Base-by-base conservation (phyloP, 2,329 filamentous ascomycete genomes). In the Fusarium sp. region DNA sequence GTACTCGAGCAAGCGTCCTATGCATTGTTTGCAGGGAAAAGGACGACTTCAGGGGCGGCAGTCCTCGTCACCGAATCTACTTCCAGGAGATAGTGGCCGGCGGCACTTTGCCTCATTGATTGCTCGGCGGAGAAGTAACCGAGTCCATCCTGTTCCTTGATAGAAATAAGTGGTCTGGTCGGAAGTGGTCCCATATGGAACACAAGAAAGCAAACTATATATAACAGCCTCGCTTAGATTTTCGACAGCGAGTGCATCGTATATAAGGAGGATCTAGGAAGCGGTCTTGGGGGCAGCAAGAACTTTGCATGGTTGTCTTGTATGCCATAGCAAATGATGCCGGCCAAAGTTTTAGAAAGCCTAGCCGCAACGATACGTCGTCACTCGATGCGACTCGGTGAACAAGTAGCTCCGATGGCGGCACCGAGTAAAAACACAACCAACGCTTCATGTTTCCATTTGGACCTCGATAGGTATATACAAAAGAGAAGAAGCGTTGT, bases 381-480 rank as follows among this genome's bases (percentile, higher is more conserved):
- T 37, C 18, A 0, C 12, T 37, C 2, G 34, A 37, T 4, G 3
- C 18, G 18, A 37, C 10, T 37, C 34, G 34, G 1, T 7, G 34
- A 12, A 7, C 18, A n/a, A 37, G 34, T 10, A 37, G 5, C 10
- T 37, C 34, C 0, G 34, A n/a, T 2, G 18, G 34, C 1, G 0
- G 10, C 0, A n/a, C 0, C 18, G 10, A 37, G 34, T n/a, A 37
- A 0, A 37, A 37, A 2, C 34, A 37, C 18, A 37, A 7, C 18
- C 18, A 12, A 4, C 34, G 34, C n/a, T 11, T 1, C 34, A 4
- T 37, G 34, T n/a, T n/a, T 2, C 3, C 34, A 37, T n/a, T 11
- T 1, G 9, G 5, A 34, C 5, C 32, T 34, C 32, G 8, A 34
- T 34, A 34, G 32, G 1, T n/a, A n/a, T 37, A 37, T 11, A n/a